Conservation (phyloP, 1,284 basidiomycete genomes). For the Ceratobasidium papillatum region DNA sequence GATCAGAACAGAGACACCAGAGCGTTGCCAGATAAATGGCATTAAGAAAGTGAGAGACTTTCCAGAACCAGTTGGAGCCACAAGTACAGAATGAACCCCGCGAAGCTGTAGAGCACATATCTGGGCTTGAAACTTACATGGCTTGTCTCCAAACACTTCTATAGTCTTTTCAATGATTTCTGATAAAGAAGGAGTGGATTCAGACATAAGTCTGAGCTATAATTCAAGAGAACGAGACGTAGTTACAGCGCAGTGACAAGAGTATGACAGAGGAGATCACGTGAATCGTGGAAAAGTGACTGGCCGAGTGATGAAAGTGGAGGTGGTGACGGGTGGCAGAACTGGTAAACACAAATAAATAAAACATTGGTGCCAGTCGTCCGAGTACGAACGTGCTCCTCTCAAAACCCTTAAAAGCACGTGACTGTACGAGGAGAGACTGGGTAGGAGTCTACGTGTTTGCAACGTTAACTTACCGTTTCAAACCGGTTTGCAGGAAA, state of each 20-base stretch:
- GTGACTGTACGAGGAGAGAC: background rate
- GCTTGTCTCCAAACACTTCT: too few relatives aligned
- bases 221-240: background rate
- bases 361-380: conserved; percentile 6
- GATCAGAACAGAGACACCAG: conserved; percentile 7
- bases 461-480: too few relatives aligned
- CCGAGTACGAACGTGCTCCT: background rate
- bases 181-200: too few relatives aligned
- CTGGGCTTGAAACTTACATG: background rate
- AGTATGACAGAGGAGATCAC: background rate
- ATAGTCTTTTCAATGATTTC: too few relatives aligned
- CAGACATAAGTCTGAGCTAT: background rate
- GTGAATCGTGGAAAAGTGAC: background rate
- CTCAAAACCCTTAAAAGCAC: background rate
- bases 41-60: conserved; percentile 1
- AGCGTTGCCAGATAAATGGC: conserved; percentile 8
- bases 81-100: background rate
- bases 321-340: background rate
- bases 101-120: background rate
- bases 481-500: too few relatives aligned
- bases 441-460: conserved; percentile 3
- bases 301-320: background rate
- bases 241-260: background rate
- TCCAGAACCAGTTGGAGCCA: background rate
- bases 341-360: background rate